Base-by-base conservation (phyloP, 2,329 filamentous ascomycete genomes). In the Penicillium sp. region DNA sequence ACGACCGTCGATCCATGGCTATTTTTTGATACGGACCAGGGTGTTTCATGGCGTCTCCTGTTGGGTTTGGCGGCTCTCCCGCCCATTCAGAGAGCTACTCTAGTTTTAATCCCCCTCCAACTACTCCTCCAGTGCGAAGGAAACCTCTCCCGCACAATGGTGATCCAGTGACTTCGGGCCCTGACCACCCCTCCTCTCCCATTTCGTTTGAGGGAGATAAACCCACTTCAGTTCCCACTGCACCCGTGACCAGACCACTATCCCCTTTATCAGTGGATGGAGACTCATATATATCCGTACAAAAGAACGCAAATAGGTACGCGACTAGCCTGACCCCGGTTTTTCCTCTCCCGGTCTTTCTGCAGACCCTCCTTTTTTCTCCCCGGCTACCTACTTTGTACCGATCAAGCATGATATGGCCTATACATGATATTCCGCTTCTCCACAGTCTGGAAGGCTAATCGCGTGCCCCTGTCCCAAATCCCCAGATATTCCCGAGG, bases 91-190 rank as follows among this genome's bases (percentile, higher is more conserved):
- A 52, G 39, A 49, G 36, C 48, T 55, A 31, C 53, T 61, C 58
- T 55, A 59, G 42, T 61, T 48, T 31, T 35, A 48, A 49, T 53
- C 52, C 50, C 60, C 59, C 53, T 47, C 69, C 77, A 41, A 76
- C 78, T 60, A 75, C 77, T 54, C 42, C 50, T 43, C 61, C 36
- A 49, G 75, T 83, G 58, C 78, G 78, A 65, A 77, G 82, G 64
- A 84, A 84, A 70, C 82, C 83, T 66, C 71, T 85, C 61, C 83
- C 82, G 60, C 72, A 76, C 59, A 78, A 78, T 73, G 75, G 76
- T 61, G 79, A 81, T 51, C 78, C 29, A 47, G 50, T 79, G 59
- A 68, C 60, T 51, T 39, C 68, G 42, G 61, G 57, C 49, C 61
- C 60, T 57, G 61, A 61, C 29, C 61, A 62, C 48, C 60, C 65